Evolutionary conservation across 1,139 yeast genomes (phyloP).

Genomic region (Pichia kudriavzevii): DNA sequence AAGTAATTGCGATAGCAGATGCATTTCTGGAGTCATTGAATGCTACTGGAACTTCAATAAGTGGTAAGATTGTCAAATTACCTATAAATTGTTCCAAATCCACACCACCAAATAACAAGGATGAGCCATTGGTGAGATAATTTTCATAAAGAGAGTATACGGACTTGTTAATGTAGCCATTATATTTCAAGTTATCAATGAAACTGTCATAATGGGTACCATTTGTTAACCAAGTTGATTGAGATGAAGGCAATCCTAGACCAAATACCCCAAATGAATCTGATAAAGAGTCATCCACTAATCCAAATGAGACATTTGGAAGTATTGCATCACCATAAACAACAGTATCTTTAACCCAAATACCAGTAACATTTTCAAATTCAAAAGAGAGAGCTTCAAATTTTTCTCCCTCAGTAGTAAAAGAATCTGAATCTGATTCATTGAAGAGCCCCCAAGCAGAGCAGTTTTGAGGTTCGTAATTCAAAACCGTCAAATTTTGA

Average conservation of each 20-base stretch:
- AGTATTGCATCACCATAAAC: constrained; percentile 36
- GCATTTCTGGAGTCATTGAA: constrained; percentile 30
- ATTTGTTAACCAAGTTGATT: constrained; percentile 30
- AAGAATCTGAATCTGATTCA: constrained; percentile 36
- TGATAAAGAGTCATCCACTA: constrained; percentile 42
- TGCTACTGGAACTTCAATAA: constrained; percentile 22
- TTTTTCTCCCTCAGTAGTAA: constrained; percentile 35
- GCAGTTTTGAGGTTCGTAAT: constrained; percentile 26
- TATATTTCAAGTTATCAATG: constrained; percentile 43
- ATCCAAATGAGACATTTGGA: constrained; percentile 42
- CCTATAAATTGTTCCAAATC: constrained; percentile 45
- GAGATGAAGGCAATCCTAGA: constrained; percentile 45
- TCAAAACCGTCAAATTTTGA: constrained; percentile 29
- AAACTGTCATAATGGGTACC: constrained; percentile 39
- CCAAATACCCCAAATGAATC: constrained; percentile 52
- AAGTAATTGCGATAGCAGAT: constrained; percentile 31
- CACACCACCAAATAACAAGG: constrained; percentile 47
- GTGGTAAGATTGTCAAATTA: constrained; percentile 38
- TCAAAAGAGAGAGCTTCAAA: constrained; percentile 53
- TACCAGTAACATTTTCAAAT: constrained; percentile 46
- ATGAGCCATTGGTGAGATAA: constrained; percentile 32
- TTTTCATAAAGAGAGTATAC: constrained; percentile 39
- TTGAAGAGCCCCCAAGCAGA: constrained; percentile 41
- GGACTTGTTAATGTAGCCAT: constrained; percentile 42
- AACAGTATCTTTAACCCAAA: constrained; percentile 52